Conservation (phyloP, 306 rosid genomes). For the Fagus sylvatica region DNA sequence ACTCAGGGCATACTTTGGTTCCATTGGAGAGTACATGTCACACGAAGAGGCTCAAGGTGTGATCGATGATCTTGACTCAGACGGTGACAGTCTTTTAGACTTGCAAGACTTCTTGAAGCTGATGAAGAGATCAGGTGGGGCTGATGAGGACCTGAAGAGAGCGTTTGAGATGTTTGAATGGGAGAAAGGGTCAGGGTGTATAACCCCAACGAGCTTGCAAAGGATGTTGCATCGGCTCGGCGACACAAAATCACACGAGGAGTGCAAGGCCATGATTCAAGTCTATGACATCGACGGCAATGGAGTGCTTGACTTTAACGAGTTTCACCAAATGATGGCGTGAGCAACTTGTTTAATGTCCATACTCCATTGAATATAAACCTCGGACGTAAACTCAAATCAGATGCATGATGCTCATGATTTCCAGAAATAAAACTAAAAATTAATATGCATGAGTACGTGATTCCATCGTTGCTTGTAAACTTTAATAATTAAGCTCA, state of each 20-base stretch:
- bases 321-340: constrained; percentile 80
- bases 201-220: constrained; percentile 69
- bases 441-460: background rate
- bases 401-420: no score
- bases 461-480: background rate
- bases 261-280: constrained; percentile 64
- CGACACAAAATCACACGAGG: constrained; percentile 55
- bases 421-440: no score
- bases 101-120: constrained; percentile 54
- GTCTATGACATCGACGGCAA: constrained; percentile 65
- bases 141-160: constrained; percentile 48
- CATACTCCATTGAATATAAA: no score
- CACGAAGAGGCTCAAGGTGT: constrained; percentile 54
- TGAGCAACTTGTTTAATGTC: background rate
- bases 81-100: constrained; percentile 52
- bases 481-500: background rate
- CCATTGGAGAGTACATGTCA: constrained; percentile 65
- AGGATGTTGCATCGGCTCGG: constrained; percentile 69
- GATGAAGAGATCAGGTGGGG: constrained; percentile 33
- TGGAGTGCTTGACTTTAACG: constrained; percentile 69
- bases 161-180: constrained; percentile 75
- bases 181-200: constrained; percentile 56
- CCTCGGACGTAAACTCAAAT: no score
- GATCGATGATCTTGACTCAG: constrained; percentile 57
- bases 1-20: constrained; percentile 59